Evolutionary conservation across 805 yeast species (phyloP), one percentile per base, ranked within the genome.

Genomic region (Wickerhamomyces strasburgensis): DNA sequence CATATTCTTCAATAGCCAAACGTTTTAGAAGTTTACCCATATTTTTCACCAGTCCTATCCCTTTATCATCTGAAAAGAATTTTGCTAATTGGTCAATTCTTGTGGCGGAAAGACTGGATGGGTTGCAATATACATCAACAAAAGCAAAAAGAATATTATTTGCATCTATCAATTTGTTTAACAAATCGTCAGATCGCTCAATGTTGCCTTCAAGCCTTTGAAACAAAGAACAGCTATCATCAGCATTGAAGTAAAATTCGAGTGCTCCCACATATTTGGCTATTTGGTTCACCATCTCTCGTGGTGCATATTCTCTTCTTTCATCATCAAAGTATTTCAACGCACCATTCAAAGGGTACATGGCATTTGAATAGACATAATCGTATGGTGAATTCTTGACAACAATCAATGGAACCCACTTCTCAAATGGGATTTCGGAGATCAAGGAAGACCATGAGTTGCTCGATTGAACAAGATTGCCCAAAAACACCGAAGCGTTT

Each of bases 321-420:
- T 74, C 75, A 31, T 73, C 78, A 49, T 78, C 84, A 37, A 78
- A 69, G 33, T 67, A 66, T 47, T 73, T 76, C 29, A 80, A 60
- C 2, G 78, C 70, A 17, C 75, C 77, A 23, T 74, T 62, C 21
- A 77, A 56, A 15, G 78, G 73, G 27, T 68, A 63, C 44, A 77
- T 57, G 0, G 79, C 73, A 41, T 69, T 70, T 2, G 86, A 75
- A 25, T 68, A 60, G 5, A 72, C 65, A 46, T 70, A 78, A 48
- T 83, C 88, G 53, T 67, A 80, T 0, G 90, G 82, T 3, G 75
- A 71, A 37, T 76, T 70, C 7, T 67, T 59, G 37, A 78, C 49
- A 2, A 71, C 64, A 6, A 81, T 52, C 26, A 75, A 65, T 2
- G 65, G 57, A 13, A 78, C 43, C 67, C 84, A 72, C 11, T 65